Conservation (phyloP, 257 asterid genomes). For the Primulina tabacum region DNA sequence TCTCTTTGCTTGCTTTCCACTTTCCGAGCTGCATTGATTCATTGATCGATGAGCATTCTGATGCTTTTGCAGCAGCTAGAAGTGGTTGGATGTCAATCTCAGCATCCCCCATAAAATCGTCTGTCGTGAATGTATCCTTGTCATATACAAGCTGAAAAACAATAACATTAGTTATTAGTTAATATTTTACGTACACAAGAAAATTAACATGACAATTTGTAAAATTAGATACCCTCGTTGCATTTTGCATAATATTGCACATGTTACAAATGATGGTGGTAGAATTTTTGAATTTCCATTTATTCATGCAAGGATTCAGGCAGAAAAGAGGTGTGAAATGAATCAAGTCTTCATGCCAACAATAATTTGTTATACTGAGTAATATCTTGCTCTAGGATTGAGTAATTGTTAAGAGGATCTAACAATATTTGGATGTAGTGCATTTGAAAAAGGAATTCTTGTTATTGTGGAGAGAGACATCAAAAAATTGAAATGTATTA, state of each 20-base stretch:
- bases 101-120: slow-evolving; percentile 93
- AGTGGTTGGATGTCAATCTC: slow-evolving; percentile 83
- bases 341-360: not conserved
- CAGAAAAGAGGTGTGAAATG: not conserved
- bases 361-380: no score
- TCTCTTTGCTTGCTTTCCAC: slow-evolving; percentile 58
- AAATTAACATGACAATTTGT: not conserved
- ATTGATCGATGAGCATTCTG: slow-evolving; percentile 39
- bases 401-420: no score
- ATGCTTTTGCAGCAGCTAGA: slow-evolving; percentile 75
- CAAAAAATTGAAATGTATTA: not conserved
- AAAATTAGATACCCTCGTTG: no score
- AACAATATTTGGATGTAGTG: no score
- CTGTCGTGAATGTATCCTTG: slow-evolving; percentile 83
- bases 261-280: not conserved
- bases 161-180: not conserved
- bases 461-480: no score
- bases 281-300: not conserved
- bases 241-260: not conserved
- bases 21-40: slow-evolving; percentile 52
- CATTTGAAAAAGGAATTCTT: no score
- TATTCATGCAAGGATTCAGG: not conserved
- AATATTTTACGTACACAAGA: not conserved
- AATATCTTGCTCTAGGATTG: no score
- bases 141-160: slow-evolving; percentile 73